phyloP scores from a whole-genome alignment of 2,329 filamentous ascomycete species.

The Nemania diffusa region DNA sequence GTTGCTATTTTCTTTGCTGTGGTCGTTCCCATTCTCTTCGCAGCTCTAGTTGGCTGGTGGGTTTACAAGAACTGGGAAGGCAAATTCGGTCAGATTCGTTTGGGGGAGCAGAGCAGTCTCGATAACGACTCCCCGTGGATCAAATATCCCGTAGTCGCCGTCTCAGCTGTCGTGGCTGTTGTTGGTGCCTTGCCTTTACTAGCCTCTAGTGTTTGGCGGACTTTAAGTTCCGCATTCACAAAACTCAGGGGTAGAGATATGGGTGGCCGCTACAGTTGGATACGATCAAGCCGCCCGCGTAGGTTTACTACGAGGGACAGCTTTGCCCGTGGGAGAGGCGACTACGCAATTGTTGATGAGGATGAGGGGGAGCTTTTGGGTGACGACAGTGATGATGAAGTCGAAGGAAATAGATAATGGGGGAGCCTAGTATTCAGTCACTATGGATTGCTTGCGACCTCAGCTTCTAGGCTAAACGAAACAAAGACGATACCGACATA shows the following conservation, averaged over 20 bases:
- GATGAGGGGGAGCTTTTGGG: conserved; percentile 95
- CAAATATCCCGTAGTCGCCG: conserved; percentile 80
- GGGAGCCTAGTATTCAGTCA: background rate
- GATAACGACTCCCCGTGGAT: conserved; percentile 81
- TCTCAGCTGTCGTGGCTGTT: conserved; percentile 72
- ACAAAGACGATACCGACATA: background rate
- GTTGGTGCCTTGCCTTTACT: conserved; percentile 75
- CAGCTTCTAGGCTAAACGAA: background rate
- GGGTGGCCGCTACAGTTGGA: conserved; percentile 60
- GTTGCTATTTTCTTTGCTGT: conserved; percentile 87
- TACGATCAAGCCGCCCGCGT: conserved; percentile 64
- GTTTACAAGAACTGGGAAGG: conserved; percentile 85
- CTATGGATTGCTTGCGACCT: conserved; percentile 2
- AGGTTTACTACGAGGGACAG: conserved; percentile 89
- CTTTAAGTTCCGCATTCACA: conserved; percentile 62
- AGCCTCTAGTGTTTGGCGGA: conserved; percentile 77
- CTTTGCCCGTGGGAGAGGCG: conserved; percentile 86
- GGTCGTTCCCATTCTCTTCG: conserved; percentile 76
- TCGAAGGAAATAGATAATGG: conserved; percentile 53
- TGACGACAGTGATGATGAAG: conserved; percentile 93
- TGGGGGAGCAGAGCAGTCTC: conserved; percentile 76
- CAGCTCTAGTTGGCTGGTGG: conserved; percentile 81
- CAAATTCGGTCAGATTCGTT: conserved; percentile 91
- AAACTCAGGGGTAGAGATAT: conserved; percentile 58
- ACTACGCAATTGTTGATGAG: conserved; percentile 88